Conservation (phyloP, 2,329 filamentous ascomycete species). For the Parasarocladium wereldwijsianum region DNA sequence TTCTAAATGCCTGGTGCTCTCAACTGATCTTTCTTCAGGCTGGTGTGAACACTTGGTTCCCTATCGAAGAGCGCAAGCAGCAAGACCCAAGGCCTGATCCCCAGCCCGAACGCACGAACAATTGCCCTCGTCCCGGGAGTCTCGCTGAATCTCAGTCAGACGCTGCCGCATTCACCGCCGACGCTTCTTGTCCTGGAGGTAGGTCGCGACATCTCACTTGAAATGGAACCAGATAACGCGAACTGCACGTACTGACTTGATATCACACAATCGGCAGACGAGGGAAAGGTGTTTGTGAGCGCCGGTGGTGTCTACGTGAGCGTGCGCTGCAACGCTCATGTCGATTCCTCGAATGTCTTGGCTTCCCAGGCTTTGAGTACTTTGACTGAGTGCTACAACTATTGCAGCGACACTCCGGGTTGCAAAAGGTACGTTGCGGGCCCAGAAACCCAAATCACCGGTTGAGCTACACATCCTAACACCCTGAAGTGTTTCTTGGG, state of each 20-base stretch:
- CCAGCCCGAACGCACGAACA: background rate
- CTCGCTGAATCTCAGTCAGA: background rate
- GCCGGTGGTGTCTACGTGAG: conserved; percentile 1
- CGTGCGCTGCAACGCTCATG: conserved; percentile 1
- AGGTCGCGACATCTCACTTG: background rate
- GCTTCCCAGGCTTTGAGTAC: background rate
- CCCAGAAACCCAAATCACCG: too few species aligned
- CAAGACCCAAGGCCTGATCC: conserved; percentile 1
- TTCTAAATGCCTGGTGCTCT: background rate
- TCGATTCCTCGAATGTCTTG: background rate
- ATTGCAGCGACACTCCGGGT: conserved; percentile 1
- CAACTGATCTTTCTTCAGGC: background rate
- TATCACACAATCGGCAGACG: too few species aligned
- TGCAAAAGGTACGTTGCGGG: conserved; percentile 1
- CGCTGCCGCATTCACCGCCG: background rate
- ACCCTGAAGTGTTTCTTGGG: conserved; percentile 2
- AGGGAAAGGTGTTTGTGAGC: conserved; percentile 1
- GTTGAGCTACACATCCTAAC: too few species aligned
- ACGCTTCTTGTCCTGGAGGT: conserved; percentile 1
- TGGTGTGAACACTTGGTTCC: conserved; percentile 2
- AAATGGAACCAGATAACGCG: background rate
- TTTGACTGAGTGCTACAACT: conserved; percentile 1
- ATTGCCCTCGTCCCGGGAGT: background rate
- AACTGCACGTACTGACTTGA: background rate
- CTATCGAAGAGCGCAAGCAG: conserved; percentile 2